Base-by-base conservation (phyloP, 495 filamentous ascomycete species). In the Penicillium parvum region DNA sequence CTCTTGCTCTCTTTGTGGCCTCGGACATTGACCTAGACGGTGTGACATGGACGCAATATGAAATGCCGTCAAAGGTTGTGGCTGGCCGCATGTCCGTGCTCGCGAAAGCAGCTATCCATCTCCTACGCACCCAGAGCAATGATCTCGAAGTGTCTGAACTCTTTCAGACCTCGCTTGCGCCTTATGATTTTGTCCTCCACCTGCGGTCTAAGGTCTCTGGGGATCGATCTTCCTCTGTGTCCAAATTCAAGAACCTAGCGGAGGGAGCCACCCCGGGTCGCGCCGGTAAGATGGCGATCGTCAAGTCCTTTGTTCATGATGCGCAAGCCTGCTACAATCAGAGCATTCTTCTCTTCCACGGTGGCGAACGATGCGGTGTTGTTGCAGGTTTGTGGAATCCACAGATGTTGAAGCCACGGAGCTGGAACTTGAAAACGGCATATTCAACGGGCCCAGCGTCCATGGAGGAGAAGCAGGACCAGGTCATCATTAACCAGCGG, bases 341-440 rank as follows among this genome's bases (percentile, higher is more conserved):
- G 18, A 74, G 76, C 17, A 57, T 90, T 22, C 63, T 94, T 0
- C 84, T 95, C 50, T 95, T 95, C 70, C 74, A 82, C 21, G 79
- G 85, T 27, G 67, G 63, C 5, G 57, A 71, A 11, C 68, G 73
- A 1, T 75, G 80, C 29, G 56, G 64, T 30, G 63, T 81, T 1
- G 80, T 96, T 55, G 84, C 79, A 3, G 89, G 82, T 1, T 58
- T 96, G 37, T 96, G 90, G 90, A 91, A 85, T 50, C 89, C 88
- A 4, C 70, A 73, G 42, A 64, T 74, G 7, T 49, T 61, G 17
- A 72, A 81, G 49, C 51, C 65, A 1, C 65, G 58, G 29, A 49
- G 12, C 3, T 90, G 86, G 68, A 88, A 77, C 47, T 62, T 86
- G 38, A 84, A 82, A 32, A 61, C 85, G 49, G 67, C 79, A 1